Percentiles rank a stretch among this genome's conserved stretches.
These are phyloP conservation scores for Knoxdaviesia proteae DNA, from an alignment of 2,329 filamentous ascomycete species.

Conservation along the genomic window DNA sequence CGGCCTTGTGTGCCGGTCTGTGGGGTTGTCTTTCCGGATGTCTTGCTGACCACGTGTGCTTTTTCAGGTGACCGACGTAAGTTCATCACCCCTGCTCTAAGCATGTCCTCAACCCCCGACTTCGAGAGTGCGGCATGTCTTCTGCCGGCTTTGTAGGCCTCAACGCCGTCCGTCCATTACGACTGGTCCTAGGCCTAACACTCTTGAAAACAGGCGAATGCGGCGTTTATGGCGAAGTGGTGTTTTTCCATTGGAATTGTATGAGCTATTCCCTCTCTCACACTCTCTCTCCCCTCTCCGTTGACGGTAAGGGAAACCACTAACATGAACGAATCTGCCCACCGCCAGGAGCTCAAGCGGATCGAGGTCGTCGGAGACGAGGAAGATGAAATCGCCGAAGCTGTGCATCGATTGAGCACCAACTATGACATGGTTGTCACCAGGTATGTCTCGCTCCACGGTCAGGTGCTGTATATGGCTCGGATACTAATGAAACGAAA, in stretches of 20 bases:
- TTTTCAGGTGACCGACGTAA: no score
- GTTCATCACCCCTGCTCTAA: no score
- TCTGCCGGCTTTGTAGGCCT: no score
- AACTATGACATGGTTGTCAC: conserved; percentile 92
- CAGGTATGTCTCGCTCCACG: conserved; percentile 20
- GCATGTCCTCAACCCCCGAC: no score
- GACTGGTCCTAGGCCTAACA: no score
- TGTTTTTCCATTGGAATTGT: conserved; percentile 42
- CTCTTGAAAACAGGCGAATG: conserved; percentile 31
- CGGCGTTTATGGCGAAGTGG: conserved; percentile 41
- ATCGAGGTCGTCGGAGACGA: conserved; percentile 91
- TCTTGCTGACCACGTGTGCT: no score
- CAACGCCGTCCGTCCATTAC: no score
- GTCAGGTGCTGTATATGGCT: background rate
- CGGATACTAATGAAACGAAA: conserved; percentile 3
- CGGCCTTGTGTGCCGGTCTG: no score
- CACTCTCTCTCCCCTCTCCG: background rate
- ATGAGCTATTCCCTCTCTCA: conserved; percentile 7
- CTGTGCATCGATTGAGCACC: conserved; percentile 65
- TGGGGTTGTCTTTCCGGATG: no score
- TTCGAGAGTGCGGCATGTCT: no score
- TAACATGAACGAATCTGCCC: background rate
- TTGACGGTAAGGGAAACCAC: background rate
- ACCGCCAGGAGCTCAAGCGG: conserved; percentile 45
- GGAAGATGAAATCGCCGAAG: conserved; percentile 74